phyloP scores from a whole-genome alignment of 345 rosid species.

The Triadica sebifera region DNA sequence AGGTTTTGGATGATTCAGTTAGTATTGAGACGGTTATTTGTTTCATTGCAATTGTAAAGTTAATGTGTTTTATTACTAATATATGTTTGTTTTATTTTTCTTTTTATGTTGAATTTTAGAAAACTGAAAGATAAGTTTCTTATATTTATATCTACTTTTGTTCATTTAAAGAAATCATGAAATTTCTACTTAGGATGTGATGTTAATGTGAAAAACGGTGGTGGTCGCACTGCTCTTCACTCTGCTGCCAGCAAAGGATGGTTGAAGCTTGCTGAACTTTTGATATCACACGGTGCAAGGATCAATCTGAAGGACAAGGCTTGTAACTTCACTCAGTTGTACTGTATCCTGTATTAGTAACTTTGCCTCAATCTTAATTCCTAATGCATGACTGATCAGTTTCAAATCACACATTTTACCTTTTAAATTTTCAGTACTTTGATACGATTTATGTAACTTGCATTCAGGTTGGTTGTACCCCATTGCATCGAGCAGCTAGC shows the following conservation, averaged over 20 bases:
- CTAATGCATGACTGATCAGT: neutral
- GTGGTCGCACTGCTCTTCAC: constrained; percentile 86
- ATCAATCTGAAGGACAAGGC: constrained; percentile 72
- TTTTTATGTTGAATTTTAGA: neutral
- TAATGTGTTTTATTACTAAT: no score
- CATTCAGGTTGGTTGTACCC: constrained; percentile 77
- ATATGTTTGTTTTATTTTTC: neutral
- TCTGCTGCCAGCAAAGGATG: constrained; percentile 96
- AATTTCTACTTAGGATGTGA: constrained; percentile 54
- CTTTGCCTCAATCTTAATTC: neutral
- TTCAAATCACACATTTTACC: no score
- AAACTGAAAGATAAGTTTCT: neutral
- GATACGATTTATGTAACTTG: neutral
- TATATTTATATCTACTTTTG: neutral
- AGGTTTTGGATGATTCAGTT: no score
- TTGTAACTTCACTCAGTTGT: constrained; percentile 27
- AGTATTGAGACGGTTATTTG: neutral
- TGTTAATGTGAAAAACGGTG: constrained; percentile 67
- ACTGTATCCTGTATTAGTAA: constrained; percentile 16
- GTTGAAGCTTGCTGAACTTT: constrained; percentile 59
- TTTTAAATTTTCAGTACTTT: neutral
- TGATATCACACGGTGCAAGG: constrained; percentile 64
- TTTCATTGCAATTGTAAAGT: neutral
- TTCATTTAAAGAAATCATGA: neutral
- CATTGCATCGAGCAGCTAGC: constrained; percentile 91